A percentile compares a stretch with the other conserved stretches of the same genome.
Evolutionary conservation across 352 stramenopile genomes (phyloP).

Genomic region (Hyaloperonospora brassicae): DNA sequence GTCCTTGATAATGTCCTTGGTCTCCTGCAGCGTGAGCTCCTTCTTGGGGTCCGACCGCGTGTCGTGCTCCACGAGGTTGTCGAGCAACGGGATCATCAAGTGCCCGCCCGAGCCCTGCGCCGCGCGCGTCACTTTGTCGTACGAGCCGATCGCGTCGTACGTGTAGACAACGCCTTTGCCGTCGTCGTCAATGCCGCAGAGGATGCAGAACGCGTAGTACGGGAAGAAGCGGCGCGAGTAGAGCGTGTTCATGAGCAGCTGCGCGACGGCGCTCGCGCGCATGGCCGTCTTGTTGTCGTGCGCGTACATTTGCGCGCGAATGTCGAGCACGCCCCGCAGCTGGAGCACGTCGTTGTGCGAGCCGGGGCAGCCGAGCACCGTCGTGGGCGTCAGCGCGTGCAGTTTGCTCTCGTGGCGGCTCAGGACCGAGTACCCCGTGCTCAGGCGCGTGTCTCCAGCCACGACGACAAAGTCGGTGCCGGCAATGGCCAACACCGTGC

Average conservation of each 20-base stretch:
- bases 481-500: constrained; percentile 88
- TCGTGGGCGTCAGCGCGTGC: constrained; percentile 58
- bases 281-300: constrained; percentile 95
- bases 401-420: constrained; percentile 92
- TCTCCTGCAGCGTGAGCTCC: constrained; percentile 86
- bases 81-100: constrained; percentile 97
- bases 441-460: constrained; percentile 93
- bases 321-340: constrained; percentile 68
- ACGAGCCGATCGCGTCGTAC: constrained; percentile 96
- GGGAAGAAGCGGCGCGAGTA: constrained; percentile 98
- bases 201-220: constrained; percentile 98
- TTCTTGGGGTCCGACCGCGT: constrained; percentile 89
- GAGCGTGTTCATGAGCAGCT: constrained; percentile 97
- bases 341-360: constrained; percentile 86
- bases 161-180: constrained; percentile 96
- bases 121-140: constrained; percentile 67
- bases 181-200: constrained; percentile 94
- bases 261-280: constrained; percentile 87
- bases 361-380: constrained; percentile 65
- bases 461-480: constrained; percentile 95
- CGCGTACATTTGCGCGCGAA: constrained; percentile 82
- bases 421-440: constrained; percentile 95
- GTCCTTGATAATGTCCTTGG: constrained; percentile 98
- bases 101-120: constrained; percentile 89
- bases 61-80: constrained; percentile 93